A percentile compares a stretch with the other conserved stretches of the same genome.
Conservation (phyloP, 805 yeast genomes). For the Metschnikowia colocasiae region DNA sequence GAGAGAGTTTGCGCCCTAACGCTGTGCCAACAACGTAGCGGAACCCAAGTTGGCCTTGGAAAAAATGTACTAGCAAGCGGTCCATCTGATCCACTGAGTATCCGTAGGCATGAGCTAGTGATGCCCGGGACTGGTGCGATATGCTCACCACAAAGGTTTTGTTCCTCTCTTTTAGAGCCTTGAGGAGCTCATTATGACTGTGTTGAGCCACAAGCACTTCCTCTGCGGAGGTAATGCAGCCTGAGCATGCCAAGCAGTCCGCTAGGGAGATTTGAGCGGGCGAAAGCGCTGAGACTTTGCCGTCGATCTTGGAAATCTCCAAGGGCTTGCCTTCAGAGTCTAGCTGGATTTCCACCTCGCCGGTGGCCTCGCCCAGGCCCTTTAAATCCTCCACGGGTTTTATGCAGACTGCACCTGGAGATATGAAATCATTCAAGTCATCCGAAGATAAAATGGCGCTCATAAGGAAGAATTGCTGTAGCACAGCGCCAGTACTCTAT, state of each 20-base stretch:
- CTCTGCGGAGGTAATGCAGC: conserved; percentile 97
- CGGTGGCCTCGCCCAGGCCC: conserved; percentile 19
- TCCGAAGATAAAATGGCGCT: conserved; percentile 85
- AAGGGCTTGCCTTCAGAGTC: conserved; percentile 57
- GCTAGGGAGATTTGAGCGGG: conserved; percentile 86
- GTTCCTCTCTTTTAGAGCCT: conserved; percentile 42
- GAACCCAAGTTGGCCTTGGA: conserved; percentile 62
- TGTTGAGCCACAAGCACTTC: conserved; percentile 89
- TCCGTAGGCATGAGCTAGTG: conserved; percentile 66
- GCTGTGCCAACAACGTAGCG: conserved; percentile 78
- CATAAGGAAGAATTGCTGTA: conserved; percentile 41
- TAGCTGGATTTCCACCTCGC: conserved; percentile 48
- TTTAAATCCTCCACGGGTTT: conserved; percentile 65
- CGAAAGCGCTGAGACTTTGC: conserved; percentile 47
- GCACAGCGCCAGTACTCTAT: neutral
- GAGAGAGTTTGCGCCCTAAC: conserved; percentile 68
- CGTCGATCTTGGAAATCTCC: conserved; percentile 65
- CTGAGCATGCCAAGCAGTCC: conserved; percentile 95
- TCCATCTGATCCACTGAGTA: conserved; percentile 58
- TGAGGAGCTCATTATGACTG: conserved; percentile 74
- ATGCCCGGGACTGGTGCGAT: conserved; percentile 82
- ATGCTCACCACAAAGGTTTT: conserved; percentile 64
- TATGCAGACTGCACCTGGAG: conserved; percentile 92
- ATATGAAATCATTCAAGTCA: conserved; percentile 89
- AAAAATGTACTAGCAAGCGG: conserved; percentile 52